Base-by-base conservation (phyloP, 805 yeast genomes). In the Helenozyma rhizophorensis region DNA sequence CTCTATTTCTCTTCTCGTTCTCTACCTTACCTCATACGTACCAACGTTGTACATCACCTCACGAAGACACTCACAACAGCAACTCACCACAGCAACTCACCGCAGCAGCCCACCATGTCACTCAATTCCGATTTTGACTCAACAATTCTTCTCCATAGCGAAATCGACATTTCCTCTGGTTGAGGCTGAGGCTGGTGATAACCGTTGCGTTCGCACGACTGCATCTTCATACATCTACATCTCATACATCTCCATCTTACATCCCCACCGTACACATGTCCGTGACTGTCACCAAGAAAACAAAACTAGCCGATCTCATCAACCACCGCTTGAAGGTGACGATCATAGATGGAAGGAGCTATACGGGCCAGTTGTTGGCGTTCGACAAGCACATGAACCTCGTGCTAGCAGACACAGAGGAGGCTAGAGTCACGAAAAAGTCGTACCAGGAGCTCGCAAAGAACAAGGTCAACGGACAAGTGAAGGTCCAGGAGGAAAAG, bases 311-410 rank as follows among this genome's bases (percentile, higher is more conserved):
- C 12, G 89, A 83, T 50, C 69, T 90, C 42, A 62, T 90, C 32
- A 72, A 84, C 48, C 83, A 76, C 60, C 72, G 85, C 37, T 75
- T 93, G 33, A 74, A 81, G 34, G 83, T 87, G 15, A 69, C 80
- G 18, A 76, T 90, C 1, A 56, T 76, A n/a, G 97, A 90, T 59
- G 80, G 83, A 4, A 71, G 94, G 26, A 80, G 77, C 27, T 76
- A 84, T 43, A 68, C 79, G 6, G 98, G 98, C 2, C 80, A 78
- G 41, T 69, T 90, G 33, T 60, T 89, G 42, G 88, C 97, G 6
- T 90, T 86, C 56, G 98, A 93, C 57, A 81, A 81, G 52, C 83
- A 82, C 54, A 80, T 89, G 81, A 90, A 90, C 56, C 54, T 90
- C 12, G 95, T 93, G 10, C 62, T 90, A 21, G 72, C 83, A 9